Evolutionary conservation across 2,329 filamentous ascomycete genomes (phyloP).

Genomic region (Colletotrichum tamarilloi): DNA sequence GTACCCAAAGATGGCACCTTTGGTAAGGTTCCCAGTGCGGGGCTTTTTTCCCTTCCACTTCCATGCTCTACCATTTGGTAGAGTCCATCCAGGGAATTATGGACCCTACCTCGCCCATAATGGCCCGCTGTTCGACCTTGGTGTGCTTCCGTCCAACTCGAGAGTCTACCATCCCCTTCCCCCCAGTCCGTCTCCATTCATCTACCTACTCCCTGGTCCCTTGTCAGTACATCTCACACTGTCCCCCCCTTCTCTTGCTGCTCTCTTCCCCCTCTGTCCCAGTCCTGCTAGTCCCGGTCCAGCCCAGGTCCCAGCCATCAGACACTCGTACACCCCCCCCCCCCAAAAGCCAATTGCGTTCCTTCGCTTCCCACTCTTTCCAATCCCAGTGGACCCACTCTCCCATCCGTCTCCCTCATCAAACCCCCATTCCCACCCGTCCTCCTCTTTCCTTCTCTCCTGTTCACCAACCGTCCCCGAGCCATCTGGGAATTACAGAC

Average conservation of each 20-base stretch:
- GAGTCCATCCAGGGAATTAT: not conserved
- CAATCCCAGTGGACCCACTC: slow-evolving; percentile 29
- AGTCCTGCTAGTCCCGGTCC: slow-evolving; percentile 7
- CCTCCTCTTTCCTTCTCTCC: not conserved
- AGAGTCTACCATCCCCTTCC: not conserved
- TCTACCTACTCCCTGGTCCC: not conserved
- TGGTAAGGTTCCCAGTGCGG: not conserved
- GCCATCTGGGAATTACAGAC: slow-evolving; percentile 16
- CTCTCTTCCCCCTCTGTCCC: not conserved
- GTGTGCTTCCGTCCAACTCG: not conserved
- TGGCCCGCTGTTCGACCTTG: not conserved
- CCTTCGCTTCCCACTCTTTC: slow-evolving; percentile 29
- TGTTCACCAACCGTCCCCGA: slow-evolving; percentile 4
- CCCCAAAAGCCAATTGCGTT: slow-evolving; percentile 34
- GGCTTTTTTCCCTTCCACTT: too few species aligned
- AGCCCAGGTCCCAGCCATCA: slow-evolving; percentile 33
- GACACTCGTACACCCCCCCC: slow-evolving; percentile 21
- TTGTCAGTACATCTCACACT: slow-evolving; percentile 4
- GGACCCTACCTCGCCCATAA: not conserved
- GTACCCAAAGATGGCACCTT: not conserved
- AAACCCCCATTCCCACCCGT: slow-evolving; percentile 29
- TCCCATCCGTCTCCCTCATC: slow-evolving; percentile 21
- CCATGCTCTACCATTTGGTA: not conserved
- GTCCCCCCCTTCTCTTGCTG: not conserved
- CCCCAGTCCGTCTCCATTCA: not conserved